These are phyloP conservation scores for Termitomyces sp. DNA, from an alignment of 768 basidiomycete species.

Conservation along the genomic window DNA sequence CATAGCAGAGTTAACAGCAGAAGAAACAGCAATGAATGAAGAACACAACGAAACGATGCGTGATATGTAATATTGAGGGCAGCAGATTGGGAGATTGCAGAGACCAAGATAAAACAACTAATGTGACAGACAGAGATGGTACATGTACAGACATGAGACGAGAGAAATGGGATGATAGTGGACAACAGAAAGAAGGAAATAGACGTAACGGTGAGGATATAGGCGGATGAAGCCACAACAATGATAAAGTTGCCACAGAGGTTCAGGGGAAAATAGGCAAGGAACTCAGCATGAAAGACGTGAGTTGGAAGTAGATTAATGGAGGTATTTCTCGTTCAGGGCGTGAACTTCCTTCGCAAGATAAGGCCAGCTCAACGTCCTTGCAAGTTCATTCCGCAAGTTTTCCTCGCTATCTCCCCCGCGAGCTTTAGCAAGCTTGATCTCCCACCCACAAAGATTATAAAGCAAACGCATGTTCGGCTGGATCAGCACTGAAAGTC, in stretches of 20 bases:
- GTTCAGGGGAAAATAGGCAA: not conserved
- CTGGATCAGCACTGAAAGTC: slow-evolving; percentile 89
- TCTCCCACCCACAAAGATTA: slow-evolving; percentile 94
- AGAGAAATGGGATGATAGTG: not conserved
- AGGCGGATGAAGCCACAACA: not conserved
- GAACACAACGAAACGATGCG: not conserved
- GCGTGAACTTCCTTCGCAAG: slow-evolving; percentile 82
- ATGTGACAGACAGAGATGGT: not conserved
- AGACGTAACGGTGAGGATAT: not conserved
- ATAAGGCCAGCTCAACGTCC: slow-evolving; percentile 80
- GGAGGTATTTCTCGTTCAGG: slow-evolving; percentile 80
- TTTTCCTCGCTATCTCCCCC: slow-evolving; percentile 48
- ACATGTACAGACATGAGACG: not conserved
- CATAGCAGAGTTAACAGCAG: not conserved
- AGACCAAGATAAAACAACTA: not conserved
- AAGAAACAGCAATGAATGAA: not conserved
- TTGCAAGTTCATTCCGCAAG: slow-evolving; percentile 56
- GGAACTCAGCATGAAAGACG: not conserved
- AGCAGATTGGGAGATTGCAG: not conserved
- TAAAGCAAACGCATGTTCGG: slow-evolving; percentile 96
- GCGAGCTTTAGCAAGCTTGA: slow-evolving; percentile 79
- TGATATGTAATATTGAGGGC: not conserved
- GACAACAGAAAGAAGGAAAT: not conserved
- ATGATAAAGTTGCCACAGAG: too few relatives aligned
- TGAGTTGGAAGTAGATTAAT: slow-evolving; percentile 5